Base-by-base conservation (phyloP, 257 asterid genomes). In the Nicotiana attenuata region DNA sequence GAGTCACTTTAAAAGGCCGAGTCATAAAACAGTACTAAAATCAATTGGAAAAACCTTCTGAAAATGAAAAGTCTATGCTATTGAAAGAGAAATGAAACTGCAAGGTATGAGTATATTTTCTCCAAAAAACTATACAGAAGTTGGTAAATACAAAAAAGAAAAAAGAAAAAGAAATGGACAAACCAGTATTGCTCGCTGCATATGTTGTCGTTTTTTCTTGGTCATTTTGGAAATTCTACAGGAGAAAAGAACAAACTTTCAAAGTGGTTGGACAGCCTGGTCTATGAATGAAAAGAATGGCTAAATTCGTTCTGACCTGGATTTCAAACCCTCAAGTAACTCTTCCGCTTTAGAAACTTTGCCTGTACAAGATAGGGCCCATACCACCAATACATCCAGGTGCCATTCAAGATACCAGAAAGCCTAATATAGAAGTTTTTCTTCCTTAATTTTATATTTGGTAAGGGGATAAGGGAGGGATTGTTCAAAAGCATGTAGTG, bases 341-440 rank as follows among this genome's bases (percentile, higher is more conserved):
- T 92, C 95, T 80, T 90, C 98, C 20, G 93, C 98, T 88, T 89
- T 86, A 60, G 89, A 75, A 63, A 81, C 56, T 81, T 92, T 87
- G 76, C 95, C 90, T 2, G 87, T 89, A 81, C 20, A 85, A 53
- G 97, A 79, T 83, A 94, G 82, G 56, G 90, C 92, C 99, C 99
- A 96, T 29, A 86, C 56, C 84, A 88, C 90, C 95, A 94, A 84
- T 76, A 96, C 84, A 90, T 96, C 99, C 75, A 96, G 89, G 94
- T 94, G 99, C 97, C 97, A 96, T 82, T 96, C 98, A 73, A 96
- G 90, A 88, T 88, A 88, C 99, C 99, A 96, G 78, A 88, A 77
- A 20, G 89, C 88, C 99, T 94, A 84, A 75, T 82, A 75, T 80
- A 29, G 65, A 45, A 15, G 26, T 26, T 75, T 15, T 75, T 75